Base-by-base conservation (phyloP, 805 yeast genomes). In the Candida pseudoglaebosa region DNA sequence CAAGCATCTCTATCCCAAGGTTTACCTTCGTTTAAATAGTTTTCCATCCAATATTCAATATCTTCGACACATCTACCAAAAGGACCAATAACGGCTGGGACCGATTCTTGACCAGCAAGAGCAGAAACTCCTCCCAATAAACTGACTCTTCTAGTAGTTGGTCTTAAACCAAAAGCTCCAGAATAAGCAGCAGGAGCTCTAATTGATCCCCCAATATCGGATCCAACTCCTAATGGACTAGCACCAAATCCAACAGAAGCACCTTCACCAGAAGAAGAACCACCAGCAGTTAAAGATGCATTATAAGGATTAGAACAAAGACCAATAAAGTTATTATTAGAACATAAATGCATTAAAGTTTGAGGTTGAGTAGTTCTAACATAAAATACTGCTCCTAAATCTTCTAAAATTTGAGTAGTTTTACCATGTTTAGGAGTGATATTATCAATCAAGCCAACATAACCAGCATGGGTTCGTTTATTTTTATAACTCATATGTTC, bases 81-180 rank as follows among this genome's bases (percentile, higher is more conserved):
- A 30, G 91, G 91, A 17, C 90, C 91, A 34, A 71, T 71, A 18
- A 80, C 84, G 12, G 82, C 78, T 24, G 71, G 73, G 39, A 83
- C 78, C 20, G 83, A 67, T 57, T 82, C 84, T 54, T 78, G 82
- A 37, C 84, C 88, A 39, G 70, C 69, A 51, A 78, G 77, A 32
- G 74, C 65, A 32, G 82, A 62, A 45, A 81, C 65, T 45, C 77
- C 73, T 40, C 78, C 77, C 17, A 41, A 39, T 5, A 55, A 44
- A 7, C 60, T 47, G 29, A 65, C 44, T 50, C 74, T 56, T 44
- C 56, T 59, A 14, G 67, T 48, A 17, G 73, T 60, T n/a, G 73
- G 72, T 48, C 72, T 61, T 39, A 69, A 59, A 6, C 73, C 74
- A 41, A 49, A 54, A 37, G 63, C 56, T 2, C 73, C 73, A 18